A percentile compares a stretch with the other conserved stretches of the same genome.
These are phyloP conservation scores for Ilex aquifolium DNA, from an alignment of 257 asterid genomes.

Conservation along the genomic window DNA sequence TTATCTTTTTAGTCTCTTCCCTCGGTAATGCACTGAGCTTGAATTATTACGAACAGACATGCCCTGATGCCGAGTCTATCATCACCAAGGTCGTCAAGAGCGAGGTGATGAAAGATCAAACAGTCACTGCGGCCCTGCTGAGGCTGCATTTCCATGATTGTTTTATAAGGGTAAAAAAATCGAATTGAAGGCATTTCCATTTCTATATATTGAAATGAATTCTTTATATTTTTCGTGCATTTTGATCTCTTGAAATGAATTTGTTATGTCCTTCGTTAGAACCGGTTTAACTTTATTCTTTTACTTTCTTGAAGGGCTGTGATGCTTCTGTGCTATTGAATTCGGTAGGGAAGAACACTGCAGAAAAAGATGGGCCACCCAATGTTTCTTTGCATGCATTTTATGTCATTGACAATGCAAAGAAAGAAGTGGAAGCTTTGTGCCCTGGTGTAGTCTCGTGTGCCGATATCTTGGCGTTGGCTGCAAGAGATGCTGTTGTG, in stretches of 20 bases:
- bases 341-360: conserved; percentile 18
- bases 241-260: background rate
- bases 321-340: conserved; percentile 23
- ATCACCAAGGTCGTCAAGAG: conserved; percentile 5
- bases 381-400: conserved; percentile 22
- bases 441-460: conserved; percentile 23
- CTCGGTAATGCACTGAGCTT: conserved; percentile 27
- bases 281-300: background rate
- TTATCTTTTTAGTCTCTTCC: conserved; percentile 13
- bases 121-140: conserved; percentile 17
- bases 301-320: conserved; percentile 15
- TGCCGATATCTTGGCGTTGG: conserved; percentile 26
- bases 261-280: background rate
- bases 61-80: conserved; percentile 9
- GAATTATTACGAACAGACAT: conserved; percentile 25
- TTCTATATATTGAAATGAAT: no score
- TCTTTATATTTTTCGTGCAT: background rate
- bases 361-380: conserved; percentile 25
- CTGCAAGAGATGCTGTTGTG: conserved; percentile 22
- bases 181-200: background rate
- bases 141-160: conserved; percentile 24
- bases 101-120: conserved; percentile 10
- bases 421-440: conserved; percentile 19
- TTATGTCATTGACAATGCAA: conserved; percentile 19
- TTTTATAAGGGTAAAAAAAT: conserved; percentile 16